phyloP scores from a whole-genome alignment of 495 filamentous ascomycete species.

The Xeromyces bisporus region DNA sequence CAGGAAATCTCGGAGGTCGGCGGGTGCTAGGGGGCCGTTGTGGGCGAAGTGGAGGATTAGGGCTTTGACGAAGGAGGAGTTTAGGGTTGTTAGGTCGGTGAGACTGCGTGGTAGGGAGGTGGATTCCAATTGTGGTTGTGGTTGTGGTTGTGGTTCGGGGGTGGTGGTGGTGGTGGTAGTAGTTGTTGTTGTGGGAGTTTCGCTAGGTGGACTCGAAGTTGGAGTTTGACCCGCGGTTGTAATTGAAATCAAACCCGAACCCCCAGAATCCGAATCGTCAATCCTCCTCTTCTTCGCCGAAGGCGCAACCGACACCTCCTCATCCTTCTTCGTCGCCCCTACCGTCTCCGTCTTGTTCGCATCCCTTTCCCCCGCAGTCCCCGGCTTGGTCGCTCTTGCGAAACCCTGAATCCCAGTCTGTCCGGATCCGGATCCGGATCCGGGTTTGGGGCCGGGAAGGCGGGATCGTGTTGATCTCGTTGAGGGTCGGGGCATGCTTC shows the following conservation, averaged over 20 bases:
- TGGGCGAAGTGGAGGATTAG: constrained; percentile 26
- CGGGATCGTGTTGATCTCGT: constrained; percentile 12
- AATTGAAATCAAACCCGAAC: too few relatives aligned
- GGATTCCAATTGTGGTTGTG: too few relatives aligned
- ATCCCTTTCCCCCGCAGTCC: constrained; percentile 9
- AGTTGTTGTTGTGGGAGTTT: too few relatives aligned
- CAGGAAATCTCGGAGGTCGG: constrained; percentile 26
- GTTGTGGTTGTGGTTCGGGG: too few relatives aligned
- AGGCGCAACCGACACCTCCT: constrained; percentile 22
- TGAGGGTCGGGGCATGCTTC: too few relatives aligned
- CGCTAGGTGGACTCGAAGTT: constrained; percentile 7
- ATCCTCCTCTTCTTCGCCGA: constrained; percentile 34
- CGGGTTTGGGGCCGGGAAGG: constrained; percentile 19
- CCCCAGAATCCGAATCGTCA: too few relatives aligned
- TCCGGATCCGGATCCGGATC: too few relatives aligned
- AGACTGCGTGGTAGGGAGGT: too few relatives aligned
- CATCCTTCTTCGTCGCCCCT: too few relatives aligned
- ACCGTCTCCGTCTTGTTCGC: too few relatives aligned
- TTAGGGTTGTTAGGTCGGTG: constrained; percentile 20
- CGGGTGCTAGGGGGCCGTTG: constrained; percentile 18
- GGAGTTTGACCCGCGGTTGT: constrained; percentile 19
- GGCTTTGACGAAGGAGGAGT: constrained; percentile 24
- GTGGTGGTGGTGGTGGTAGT: too few relatives aligned
- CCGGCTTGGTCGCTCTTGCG: constrained; percentile 27
- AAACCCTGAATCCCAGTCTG: constrained; percentile 26